Evolutionary conservation across 805 yeast genomes (phyloP), one percentile per base, ranked within the genome.

Genomic region (Monosporozyma unispora): DNA sequence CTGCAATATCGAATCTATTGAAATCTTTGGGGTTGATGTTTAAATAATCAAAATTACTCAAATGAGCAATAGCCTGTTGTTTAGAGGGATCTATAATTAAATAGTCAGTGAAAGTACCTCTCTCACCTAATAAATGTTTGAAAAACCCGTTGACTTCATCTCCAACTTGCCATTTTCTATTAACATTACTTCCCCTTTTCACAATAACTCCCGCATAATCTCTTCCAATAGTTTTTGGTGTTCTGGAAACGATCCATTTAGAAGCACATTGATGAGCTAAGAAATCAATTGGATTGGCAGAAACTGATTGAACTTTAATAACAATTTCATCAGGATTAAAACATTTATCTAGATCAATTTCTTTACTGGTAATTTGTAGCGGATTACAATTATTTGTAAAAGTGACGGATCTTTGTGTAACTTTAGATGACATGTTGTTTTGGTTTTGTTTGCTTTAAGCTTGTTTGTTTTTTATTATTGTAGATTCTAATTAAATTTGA

Each of bases 41-140:
- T 5, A 31, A 21, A 22, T 18, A 29, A 19, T 29, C 28, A 31
- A 46, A 46, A 12, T 38, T 23, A 18, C 25, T 37, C 18, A 72
- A 64, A 44, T 69, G 70, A 35, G 71, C 61, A 27, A 74, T 57
- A 3, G 69, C 65, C 2, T 49, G 29, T 4, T 59, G 52, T 7
- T 54, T 58, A 4, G 29, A 3, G 3, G 69, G 67, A 48, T 77
- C 71, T 19, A 77, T 40, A 21, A 72, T 54, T 31, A 77, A 48
- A 56, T 77, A 80, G 53, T 79, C 77, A 3, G 71, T 52, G 14
- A 74, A 56, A 1, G 83, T 55, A 28, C 82, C 83, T 27, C 55
- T 58, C 7, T 44, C 45, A 11, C 62, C 55, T 21, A 48, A 64
- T 2, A 57, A 0, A 16, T 57, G 63, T 11, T 48, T 54, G 44